phyloP scores from a whole-genome alignment of 2,329 filamentous ascomycete species.

The Talaromyces pinophilus region DNA sequence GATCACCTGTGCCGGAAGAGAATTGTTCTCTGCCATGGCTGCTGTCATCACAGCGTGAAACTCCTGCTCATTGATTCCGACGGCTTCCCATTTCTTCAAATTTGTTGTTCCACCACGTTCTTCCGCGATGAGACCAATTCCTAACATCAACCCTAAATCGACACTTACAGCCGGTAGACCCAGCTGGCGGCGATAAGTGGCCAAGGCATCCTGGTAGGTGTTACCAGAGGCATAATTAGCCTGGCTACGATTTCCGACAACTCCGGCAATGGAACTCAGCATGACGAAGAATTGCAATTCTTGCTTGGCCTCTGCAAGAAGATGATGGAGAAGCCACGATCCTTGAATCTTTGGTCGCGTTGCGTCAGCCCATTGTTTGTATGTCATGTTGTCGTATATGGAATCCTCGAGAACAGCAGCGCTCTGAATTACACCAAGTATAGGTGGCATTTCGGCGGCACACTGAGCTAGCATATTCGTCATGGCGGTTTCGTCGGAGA shows the following conservation, averaged over 20 bases:
- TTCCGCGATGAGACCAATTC: slow-evolving; percentile 31
- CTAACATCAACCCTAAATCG: slow-evolving; percentile 33
- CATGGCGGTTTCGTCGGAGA: background rate
- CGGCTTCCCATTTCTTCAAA: slow-evolving; percentile 11
- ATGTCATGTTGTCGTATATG: slow-evolving; percentile 36
- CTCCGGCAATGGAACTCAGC: slow-evolving; percentile 35
- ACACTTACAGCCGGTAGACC: slow-evolving; percentile 28
- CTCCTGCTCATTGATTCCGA: background rate
- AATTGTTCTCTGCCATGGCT: background rate
- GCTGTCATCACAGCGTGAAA: slow-evolving; percentile 9
- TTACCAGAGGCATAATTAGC: slow-evolving; percentile 36
- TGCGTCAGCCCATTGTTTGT: slow-evolving; percentile 32
- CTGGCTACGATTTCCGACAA: slow-evolving; percentile 41
- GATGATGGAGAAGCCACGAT: slow-evolving; percentile 27
- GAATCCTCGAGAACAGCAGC: slow-evolving; percentile 42
- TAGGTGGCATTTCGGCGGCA: slow-evolving; percentile 28
- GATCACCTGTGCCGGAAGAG: slow-evolving; percentile 8
- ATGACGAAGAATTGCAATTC: slow-evolving; percentile 44
- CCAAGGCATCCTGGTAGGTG: slow-evolving; percentile 27
- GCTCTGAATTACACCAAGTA: slow-evolving; percentile 41
- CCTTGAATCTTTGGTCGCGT: slow-evolving; percentile 46
- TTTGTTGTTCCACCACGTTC: background rate
- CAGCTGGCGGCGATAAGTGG: slow-evolving; percentile 18
- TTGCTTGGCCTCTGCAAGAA: slow-evolving; percentile 24
- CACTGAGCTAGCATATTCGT: background rate